These are phyloP conservation scores for Hyphopichia burtonii DNA, from an alignment of 1,139 yeast genomes.

Conservation along the genomic window DNA sequence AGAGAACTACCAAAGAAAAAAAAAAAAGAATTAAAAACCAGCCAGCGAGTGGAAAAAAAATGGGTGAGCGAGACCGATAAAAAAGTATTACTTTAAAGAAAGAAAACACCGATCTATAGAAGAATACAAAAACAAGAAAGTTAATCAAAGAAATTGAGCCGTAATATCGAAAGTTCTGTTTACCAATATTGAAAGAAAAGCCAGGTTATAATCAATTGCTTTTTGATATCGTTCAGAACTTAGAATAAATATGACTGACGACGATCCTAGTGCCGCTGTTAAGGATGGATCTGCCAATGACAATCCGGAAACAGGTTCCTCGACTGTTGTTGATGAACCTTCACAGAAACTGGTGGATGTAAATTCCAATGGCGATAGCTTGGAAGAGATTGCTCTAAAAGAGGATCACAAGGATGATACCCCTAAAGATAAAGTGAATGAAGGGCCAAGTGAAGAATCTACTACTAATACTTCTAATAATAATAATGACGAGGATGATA, in stretches of 20 bases:
- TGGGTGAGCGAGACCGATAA: neutral
- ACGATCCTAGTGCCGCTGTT: neutral
- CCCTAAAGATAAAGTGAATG: neutral
- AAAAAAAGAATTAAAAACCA: neutral
- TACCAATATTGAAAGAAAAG: too few relatives aligned
- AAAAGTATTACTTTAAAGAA: neutral
- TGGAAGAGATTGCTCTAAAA: too few relatives aligned
- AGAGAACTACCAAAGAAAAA: neutral
- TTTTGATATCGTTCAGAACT: too few relatives aligned
- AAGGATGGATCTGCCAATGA: neutral
- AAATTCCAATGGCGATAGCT: too few relatives aligned
- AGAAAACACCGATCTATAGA: neutral
- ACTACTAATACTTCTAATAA: neutral
- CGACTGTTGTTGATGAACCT: neutral
- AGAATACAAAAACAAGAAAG: neutral
- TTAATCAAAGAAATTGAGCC: neutral
- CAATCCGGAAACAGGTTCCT: neutral
- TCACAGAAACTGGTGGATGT: too few relatives aligned
- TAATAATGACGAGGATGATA: neutral
- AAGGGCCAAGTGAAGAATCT: neutral
- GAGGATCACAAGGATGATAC: too few relatives aligned
- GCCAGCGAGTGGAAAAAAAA: neutral
- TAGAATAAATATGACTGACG: neutral
- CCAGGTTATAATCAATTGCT: neutral
- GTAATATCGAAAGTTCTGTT: neutral